Percentiles rank a stretch among this genome's conserved stretches.
These are phyloP conservation scores for Phyllosticta citribraziliensis DNA, from an alignment of 2,329 filamentous ascomycete species.

Conservation along the genomic window DNA sequence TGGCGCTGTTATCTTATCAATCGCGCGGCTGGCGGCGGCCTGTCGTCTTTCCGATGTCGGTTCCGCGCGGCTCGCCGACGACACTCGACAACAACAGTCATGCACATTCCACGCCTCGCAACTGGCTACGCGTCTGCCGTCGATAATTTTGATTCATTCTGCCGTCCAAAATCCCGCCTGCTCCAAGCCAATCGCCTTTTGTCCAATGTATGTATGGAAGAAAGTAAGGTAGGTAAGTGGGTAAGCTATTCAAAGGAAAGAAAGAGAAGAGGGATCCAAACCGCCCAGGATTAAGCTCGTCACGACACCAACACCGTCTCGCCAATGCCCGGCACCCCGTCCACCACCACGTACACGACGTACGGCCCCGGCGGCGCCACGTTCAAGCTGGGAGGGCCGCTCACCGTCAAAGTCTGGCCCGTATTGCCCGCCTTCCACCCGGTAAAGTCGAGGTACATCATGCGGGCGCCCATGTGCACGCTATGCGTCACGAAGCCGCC, in stretches of 20 bases:
- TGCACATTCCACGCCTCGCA: not conserved
- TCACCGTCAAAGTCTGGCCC: constrained; percentile 40
- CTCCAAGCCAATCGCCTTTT: no score
- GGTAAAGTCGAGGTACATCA: constrained; percentile 43
- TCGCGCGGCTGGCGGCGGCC: not conserved
- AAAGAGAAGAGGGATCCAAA: not conserved
- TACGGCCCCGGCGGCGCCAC: constrained; percentile 51
- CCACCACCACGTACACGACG: constrained; percentile 49
- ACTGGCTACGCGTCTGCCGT: not conserved
- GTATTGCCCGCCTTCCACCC: constrained; percentile 36
- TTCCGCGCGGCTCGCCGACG: not conserved
- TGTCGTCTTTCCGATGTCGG: not conserved
- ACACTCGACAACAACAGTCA: not conserved
- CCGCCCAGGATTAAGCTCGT: not conserved
- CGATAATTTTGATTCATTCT: not conserved
- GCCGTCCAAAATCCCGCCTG: not conserved
- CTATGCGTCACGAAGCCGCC: constrained; percentile 53
- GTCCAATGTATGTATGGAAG: no score
- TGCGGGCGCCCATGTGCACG: constrained; percentile 52
- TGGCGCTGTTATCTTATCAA: not conserved
- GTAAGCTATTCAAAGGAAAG: not conserved
- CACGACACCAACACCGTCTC: constrained; percentile 39
- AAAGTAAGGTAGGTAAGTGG: no score
- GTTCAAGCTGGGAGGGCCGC: constrained; percentile 45
- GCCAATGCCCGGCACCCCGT: constrained; percentile 44